Percentiles rank a stretch among this genome's conserved stretches.
These are phyloP conservation scores for Persicaria tinctoria DNA, from an alignment of 148 eudicot species.

Conservation along the genomic window DNA sequence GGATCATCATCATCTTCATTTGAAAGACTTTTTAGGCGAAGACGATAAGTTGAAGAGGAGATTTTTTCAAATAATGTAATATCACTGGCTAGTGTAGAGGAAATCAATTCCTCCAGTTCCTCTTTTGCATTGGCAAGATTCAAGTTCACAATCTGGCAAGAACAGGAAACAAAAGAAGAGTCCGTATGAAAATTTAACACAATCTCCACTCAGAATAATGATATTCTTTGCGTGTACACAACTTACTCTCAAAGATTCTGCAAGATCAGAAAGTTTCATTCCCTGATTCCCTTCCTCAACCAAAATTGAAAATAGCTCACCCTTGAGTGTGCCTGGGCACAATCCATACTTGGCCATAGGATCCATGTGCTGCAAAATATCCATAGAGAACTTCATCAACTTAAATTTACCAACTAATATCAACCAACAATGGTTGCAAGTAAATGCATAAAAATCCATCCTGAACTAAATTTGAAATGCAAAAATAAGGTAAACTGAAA, in stretches of 20 bases:
- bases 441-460: not conserved
- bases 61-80: constrained; percentile 87
- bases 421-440: not conserved
- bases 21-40: constrained; percentile 40
- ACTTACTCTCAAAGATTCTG: constrained; percentile 50
- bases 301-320: constrained; percentile 65
- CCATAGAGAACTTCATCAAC: not conserved
- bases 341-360: constrained; percentile 63
- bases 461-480: not conserved
- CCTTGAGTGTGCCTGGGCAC: constrained; percentile 73
- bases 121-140: constrained; percentile 40
- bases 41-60: constrained; percentile 64
- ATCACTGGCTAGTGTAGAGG: constrained; percentile 72
- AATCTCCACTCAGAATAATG: not conserved
- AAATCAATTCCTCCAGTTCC: constrained; percentile 56
- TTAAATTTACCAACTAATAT: not conserved
- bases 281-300: constrained; percentile 63
- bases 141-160: constrained; percentile 58
- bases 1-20: constrained; percentile 40
- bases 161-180: constrained; percentile 1
- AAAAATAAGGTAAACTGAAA: not conserved
- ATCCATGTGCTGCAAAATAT: constrained; percentile 46
- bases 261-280: constrained; percentile 52
- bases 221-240: not conserved
- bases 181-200: not conserved